Percentiles rank a stretch among this genome's conserved stretches.
Conservation (phyloP, 2,329 filamentous ascomycete genomes). For the Monascus ruber region DNA sequence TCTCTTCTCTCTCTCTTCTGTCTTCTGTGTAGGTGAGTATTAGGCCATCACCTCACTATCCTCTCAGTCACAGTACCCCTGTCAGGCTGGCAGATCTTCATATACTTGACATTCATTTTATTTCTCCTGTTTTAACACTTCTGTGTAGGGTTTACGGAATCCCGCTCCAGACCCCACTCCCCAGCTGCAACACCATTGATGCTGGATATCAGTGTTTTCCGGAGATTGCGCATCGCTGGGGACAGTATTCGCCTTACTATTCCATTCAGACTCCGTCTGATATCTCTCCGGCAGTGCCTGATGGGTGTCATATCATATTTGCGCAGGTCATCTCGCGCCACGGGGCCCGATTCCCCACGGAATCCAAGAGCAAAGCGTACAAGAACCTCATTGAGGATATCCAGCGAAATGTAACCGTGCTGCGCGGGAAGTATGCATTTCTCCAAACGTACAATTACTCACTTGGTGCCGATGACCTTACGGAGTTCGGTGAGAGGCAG, state of each 20-base stretch:
- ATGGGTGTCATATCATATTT: slow-evolving; percentile 64
- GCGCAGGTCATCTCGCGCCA: slow-evolving; percentile 74
- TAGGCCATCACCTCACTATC: no score
- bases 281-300: slow-evolving; percentile 49
- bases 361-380: slow-evolving; percentile 55
- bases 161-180: neutral
- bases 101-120: no score
- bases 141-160: slow-evolving; percentile 3
- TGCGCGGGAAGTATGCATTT: slow-evolving; percentile 56
- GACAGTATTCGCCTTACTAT: slow-evolving; percentile 81
- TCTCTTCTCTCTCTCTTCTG: no score
- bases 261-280: slow-evolving; percentile 50
- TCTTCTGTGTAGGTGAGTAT: no score
- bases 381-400: slow-evolving; percentile 53
- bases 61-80: no score
- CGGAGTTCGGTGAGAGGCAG: slow-evolving; percentile 55
- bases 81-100: no score
- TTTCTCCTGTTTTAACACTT: no score
- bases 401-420: slow-evolving; percentile 45
- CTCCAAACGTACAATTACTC: slow-evolving; percentile 59
- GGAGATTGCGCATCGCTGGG: slow-evolving; percentile 59
- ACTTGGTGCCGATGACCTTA: slow-evolving; percentile 59
- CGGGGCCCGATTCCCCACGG: slow-evolving; percentile 70
- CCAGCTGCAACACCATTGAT: slow-evolving; percentile 42
- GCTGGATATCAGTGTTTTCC: slow-evolving; percentile 53